phyloP scores from a whole-genome alignment of 768 basidiomycete species.

The Favolaschia claudopus region DNA sequence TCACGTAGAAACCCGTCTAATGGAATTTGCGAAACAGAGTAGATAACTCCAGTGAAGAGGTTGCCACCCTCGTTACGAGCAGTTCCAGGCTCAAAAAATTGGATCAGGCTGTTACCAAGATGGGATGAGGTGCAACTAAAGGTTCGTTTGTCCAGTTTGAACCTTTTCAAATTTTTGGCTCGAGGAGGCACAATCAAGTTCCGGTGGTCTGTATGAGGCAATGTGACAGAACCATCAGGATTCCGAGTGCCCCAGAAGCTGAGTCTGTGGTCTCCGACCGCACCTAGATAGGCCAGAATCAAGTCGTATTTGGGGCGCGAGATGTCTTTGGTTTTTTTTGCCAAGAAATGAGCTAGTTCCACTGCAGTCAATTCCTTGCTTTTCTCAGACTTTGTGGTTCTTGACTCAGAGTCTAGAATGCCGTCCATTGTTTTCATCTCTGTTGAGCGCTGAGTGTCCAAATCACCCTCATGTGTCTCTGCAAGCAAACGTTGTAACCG shows the following conservation, averaged over 20 bases:
- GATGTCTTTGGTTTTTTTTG: slow-evolving; percentile 3
- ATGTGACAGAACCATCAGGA: background rate
- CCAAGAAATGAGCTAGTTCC: background rate
- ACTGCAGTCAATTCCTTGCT: background rate
- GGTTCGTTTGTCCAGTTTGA: slow-evolving; percentile 11
- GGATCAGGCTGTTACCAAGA: slow-evolving; percentile 1
- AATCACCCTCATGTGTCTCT: slow-evolving; percentile 5
- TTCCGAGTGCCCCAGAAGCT: slow-evolving; percentile 11
- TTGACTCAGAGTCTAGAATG: slow-evolving; percentile 5
- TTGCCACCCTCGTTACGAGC: background rate
- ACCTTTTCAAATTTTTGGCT: slow-evolving; percentile 4
- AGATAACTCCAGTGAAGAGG: slow-evolving; percentile 15
- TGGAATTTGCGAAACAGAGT: background rate
- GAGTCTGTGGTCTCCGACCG: slow-evolving; percentile 5
- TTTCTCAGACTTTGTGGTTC: background rate
- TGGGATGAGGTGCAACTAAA: slow-evolving; percentile 5
- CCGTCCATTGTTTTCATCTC: background rate
- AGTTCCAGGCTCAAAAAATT: slow-evolving; percentile 12
- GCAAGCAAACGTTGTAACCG: slow-evolving; percentile 10
- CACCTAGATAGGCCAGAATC: slow-evolving; percentile 6
- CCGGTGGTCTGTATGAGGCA: slow-evolving; percentile 10
- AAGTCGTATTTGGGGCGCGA: background rate
- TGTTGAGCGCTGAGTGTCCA: background rate
- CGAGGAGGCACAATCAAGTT: slow-evolving; percentile 12
- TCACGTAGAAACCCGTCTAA: slow-evolving; percentile 8